These are phyloP conservation scores for Xerocomellus chrysenteron DNA, from an alignment of 768 basidiomycete genomes.

Conservation along the genomic window DNA sequence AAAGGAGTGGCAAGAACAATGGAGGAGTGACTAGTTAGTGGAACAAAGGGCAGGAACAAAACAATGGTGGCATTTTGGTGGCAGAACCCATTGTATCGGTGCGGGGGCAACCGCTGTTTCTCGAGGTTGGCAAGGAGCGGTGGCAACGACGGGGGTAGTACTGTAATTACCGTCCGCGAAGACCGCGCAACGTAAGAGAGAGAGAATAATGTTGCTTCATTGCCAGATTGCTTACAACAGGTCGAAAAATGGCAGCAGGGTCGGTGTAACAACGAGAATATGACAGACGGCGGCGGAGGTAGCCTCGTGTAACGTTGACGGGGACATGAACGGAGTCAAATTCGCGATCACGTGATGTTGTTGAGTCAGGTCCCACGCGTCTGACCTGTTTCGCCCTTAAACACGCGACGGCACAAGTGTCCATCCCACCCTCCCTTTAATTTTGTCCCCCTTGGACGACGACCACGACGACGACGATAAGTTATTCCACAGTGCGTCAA, in stretches of 20 bases:
- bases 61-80: not conserved
- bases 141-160: not conserved
- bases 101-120: not conserved
- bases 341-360: constrained; percentile 34
- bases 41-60: constrained; percentile 12
- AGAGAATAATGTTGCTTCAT: not conserved
- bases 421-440: constrained; percentile 12
- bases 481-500: constrained; percentile 21
- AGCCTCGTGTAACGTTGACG: constrained; percentile 37
- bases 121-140: not conserved
- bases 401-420: constrained; percentile 22
- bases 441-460: constrained; percentile 16
- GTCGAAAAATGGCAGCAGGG: not conserved
- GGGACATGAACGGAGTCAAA: constrained; percentile 25
- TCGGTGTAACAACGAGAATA: not conserved
- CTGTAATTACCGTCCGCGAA: not conserved
- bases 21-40: constrained; percentile 12
- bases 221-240: not conserved
- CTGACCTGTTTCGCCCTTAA: constrained; percentile 24
- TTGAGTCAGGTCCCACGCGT: constrained; percentile 35
- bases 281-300: constrained; percentile 9
- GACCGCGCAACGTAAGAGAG: not conserved
- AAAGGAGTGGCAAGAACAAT: constrained; percentile 21
- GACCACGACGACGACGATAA: constrained; percentile 22
- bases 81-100: not conserved